Base-by-base conservation (phyloP, 352 stramenopile genomes). In the Phytophthora citricola region DNA sequence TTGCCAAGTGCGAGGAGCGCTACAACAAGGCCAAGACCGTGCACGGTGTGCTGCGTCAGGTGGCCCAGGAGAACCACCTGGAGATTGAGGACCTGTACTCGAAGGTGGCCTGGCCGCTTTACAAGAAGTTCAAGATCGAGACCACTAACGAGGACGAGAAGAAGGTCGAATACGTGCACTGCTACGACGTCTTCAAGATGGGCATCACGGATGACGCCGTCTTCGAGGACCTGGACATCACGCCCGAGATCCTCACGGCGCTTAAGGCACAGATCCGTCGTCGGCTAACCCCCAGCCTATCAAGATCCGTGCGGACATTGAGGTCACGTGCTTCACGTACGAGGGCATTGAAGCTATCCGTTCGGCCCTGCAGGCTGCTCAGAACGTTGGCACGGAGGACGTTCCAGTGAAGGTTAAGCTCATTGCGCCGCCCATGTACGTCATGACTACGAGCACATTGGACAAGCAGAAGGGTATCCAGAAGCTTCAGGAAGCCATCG, bases 1-100 rank as follows among this genome's bases (percentile, higher is more conserved):
- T 99, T 43, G 90, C 90, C 46, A 99, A 99, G 70, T 99, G 97
- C 77, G 98, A 99, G 74, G 97, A 99, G 73, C 92, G 95, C 43
- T 99, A 98, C 81, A 99, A 99, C 88, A 99, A 99, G 85, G 97
- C 97, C 71, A 99, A 99, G 85, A 98, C 97, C 2, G 98, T 99
- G 29, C 98, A 99, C 78, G 98, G 94, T 58, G 89, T 97, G 54
- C 63, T 97, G 57, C 89, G 89, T 50, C 89, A 97, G 65, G 86
- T 95, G 39, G 87, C 89, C 9, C 86, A 95, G 66, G 87, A 94
- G 54, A 90, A 86, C 24, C 68, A 83, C 15, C 49, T 87, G 36
- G 76, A 87, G 51, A 89, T 97, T 53, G 86, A 95, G 68, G 80
- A 90, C 45, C 70, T 96, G 56, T 95, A 95, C 68, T 74, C 95